A percentile compares a stretch with the other conserved stretches of the same genome.
These are phyloP conservation scores for Amphibolis antarctica DNA, from an alignment of 106 monocot species.

Conservation along the genomic window DNA sequence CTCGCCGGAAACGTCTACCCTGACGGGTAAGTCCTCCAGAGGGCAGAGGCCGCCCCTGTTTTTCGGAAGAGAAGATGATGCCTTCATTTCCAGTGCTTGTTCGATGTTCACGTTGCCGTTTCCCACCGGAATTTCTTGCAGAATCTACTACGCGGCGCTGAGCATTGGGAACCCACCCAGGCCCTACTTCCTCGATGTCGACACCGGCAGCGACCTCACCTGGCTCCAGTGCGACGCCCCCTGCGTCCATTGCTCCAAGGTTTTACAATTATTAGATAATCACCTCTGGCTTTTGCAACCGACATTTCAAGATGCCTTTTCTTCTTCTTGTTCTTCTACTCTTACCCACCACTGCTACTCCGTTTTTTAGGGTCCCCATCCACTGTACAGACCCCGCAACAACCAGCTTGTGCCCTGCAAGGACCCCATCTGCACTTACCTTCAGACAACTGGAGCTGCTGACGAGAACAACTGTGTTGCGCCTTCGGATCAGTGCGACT, in stretches of 20 bases:
- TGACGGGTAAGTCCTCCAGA: conserved; percentile 33
- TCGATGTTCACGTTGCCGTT: background rate
- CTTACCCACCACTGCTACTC: too few species aligned
- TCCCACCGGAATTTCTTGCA: background rate
- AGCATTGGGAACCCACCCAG: conserved; percentile 72
- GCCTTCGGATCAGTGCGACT: conserved; percentile 51
- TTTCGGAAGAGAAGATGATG: background rate
- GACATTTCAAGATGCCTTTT: background rate
- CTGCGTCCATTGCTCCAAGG: conserved; percentile 60
- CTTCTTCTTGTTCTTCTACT: background rate
- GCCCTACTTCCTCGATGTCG: conserved; percentile 86
- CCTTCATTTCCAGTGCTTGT: background rate
- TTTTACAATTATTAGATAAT: background rate
- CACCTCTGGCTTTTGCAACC: background rate
- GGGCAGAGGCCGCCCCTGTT: background rate
- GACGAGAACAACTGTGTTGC: conserved; percentile 12
- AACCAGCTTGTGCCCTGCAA: conserved; percentile 50
- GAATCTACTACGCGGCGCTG: conserved; percentile 33
- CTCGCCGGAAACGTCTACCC: conserved; percentile 83
- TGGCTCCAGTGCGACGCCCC: conserved; percentile 98
- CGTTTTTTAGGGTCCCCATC: conserved; percentile 59
- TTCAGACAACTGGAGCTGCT: conserved; percentile 19
- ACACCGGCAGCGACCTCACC: conserved; percentile 95
- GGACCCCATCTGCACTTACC: conserved; percentile 39
- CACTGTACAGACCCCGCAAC: conserved; percentile 47